Conservation (phyloP, 2,329 filamentous ascomycete genomes). For the Aspergillus flavus region DNA sequence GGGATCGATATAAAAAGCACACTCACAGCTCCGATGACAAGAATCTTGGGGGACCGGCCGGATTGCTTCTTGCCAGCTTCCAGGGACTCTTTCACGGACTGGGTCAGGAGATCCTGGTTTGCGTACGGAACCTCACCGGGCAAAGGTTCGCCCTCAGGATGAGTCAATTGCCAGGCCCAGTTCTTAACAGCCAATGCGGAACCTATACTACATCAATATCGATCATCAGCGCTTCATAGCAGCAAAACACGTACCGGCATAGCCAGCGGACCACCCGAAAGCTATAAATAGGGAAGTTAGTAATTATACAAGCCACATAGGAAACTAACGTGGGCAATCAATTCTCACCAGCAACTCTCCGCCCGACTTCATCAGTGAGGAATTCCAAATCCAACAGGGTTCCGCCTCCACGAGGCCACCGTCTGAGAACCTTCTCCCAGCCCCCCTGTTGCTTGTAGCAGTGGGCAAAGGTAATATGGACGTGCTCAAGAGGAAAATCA, state of each 20-base stretch:
- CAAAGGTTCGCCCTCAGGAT: slow-evolving; percentile 67
- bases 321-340: background rate
- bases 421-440: slow-evolving; percentile 77
- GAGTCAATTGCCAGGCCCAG: slow-evolving; percentile 80
- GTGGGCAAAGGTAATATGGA: slow-evolving; percentile 72
- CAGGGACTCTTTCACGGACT: slow-evolving; percentile 72
- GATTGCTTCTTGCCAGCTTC: slow-evolving; percentile 67
- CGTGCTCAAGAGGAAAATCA: slow-evolving; percentile 70
- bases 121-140: slow-evolving; percentile 61
- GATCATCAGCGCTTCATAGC: background rate
- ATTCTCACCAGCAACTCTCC: slow-evolving; percentile 50
- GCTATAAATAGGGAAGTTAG: slow-evolving; percentile 29
- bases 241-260: slow-evolving; percentile 54
- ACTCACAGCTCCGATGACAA: slow-evolving; percentile 76
- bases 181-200: slow-evolving; percentile 74
- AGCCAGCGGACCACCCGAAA: slow-evolving; percentile 70
- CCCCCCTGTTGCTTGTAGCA: slow-evolving; percentile 76
- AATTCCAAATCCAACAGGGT: slow-evolving; percentile 87
- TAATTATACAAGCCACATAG: too few relatives aligned
- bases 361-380: slow-evolving; percentile 70
- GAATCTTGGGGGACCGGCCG: slow-evolving; percentile 69
- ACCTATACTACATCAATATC: slow-evolving; percentile 39
- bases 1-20: background rate
- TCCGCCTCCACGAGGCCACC: slow-evolving; percentile 76
- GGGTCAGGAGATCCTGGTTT: slow-evolving; percentile 73